Evolutionary conservation across 208 protist genomes (phyloP).

Genomic region (Kentomonas sorsogonicus): DNA sequence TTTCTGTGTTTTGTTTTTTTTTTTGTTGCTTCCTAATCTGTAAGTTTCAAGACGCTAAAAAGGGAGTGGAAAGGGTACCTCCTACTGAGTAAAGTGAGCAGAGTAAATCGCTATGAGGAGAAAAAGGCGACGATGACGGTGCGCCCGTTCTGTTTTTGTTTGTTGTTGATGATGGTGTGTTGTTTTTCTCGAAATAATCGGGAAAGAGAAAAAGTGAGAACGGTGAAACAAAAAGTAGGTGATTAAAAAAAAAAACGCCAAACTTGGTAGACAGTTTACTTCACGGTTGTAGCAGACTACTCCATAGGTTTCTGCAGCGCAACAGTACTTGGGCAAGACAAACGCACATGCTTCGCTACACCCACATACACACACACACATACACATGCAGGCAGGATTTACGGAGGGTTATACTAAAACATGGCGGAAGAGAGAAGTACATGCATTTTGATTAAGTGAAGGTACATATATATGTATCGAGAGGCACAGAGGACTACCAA

Average conservation of each 20-base stretch:
- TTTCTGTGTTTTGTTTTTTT: slow-evolving; percentile 7
- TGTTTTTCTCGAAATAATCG: not conserved
- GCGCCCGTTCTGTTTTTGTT: not conserved
- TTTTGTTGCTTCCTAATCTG: not conserved
- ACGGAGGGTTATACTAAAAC: slow-evolving; percentile 6
- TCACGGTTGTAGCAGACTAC: too few relatives aligned
- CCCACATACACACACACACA: not conserved
- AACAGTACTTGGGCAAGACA: too few relatives aligned
- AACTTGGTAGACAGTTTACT: too few relatives aligned
- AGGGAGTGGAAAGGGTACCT: not conserved
- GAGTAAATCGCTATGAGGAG: too few relatives aligned
- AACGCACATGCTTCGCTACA: not conserved
- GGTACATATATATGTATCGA: too few relatives aligned
- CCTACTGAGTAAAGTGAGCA: too few relatives aligned
- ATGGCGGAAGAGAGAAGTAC: too few relatives aligned
- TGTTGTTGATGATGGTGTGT: not conserved
- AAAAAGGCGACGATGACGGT: not conserved
- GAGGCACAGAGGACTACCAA: too few relatives aligned
- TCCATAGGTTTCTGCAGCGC: too few relatives aligned
- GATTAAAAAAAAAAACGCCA: not conserved
- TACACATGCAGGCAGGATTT: not conserved
- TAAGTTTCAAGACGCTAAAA: not conserved
- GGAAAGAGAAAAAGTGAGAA: slow-evolving; percentile 7
- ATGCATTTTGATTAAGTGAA: too few relatives aligned
- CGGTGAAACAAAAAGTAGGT: not conserved